Evolutionary conservation across 148 eudicot genomes (phyloP), one percentile per base, ranked within the genome.

Genomic region (Chenopodium suecicum): DNA sequence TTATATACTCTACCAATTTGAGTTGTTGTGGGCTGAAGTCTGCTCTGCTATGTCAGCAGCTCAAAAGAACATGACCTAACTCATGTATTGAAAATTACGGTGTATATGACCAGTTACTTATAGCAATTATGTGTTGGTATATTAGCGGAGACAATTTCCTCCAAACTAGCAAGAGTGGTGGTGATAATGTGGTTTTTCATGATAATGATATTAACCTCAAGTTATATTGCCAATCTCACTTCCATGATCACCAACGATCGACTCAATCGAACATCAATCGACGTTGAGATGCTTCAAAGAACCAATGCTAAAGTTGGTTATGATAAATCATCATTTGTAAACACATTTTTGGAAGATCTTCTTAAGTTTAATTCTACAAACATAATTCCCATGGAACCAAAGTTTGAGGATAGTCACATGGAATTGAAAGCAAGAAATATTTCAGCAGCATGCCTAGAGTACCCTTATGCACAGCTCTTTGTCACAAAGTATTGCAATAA

Each of bases 181-280:
- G 82, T 86, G 8, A 82, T 84, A 50, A 76, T 79, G 47, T 88
- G 90, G 90, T 62, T 86, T 6, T 84, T 88, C 34, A 56, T 86
- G n/a, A 85, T 75, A 29, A 7, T 86, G 13, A 37, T 82, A 14
- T 27, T 88, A 22, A 80, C 82, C 0, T 75, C 70, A 70, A 86
- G 88, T 63, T 86, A 84, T 74, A 80, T 82, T 6, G 88, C 88
- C 9, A 84, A 77, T 56, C 84, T 86, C n/a, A 44, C 90, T 7
- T 88, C 90, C 65, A 84, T 84, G 84, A 86, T 88, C 32, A 88
- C 87, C 1, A 47, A 70, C 25, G 86, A 71, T 13, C 75, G 77
- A 56, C 80, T 84, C 23, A 80, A 76, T 37, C 77, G 76, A 65
- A 76, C 79, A 22, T 12, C 76, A 31, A 76, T 74, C 23, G 82